Evolutionary conservation across 106 monocot species (phyloP).

Genomic region (Narthecium ossifragum): DNA sequence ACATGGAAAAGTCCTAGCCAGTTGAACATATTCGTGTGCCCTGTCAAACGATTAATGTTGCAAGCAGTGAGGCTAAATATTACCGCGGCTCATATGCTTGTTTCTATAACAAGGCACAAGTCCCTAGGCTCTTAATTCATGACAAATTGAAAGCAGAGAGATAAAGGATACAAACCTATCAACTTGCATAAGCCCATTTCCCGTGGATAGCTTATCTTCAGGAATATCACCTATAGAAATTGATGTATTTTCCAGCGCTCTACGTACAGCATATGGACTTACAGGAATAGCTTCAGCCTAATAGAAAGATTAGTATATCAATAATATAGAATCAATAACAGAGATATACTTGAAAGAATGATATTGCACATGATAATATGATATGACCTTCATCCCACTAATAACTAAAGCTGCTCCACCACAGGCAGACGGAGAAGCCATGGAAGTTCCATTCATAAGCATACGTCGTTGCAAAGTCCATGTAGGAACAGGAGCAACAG

Average conservation of each 20-base stretch:
- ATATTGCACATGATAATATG: too few species aligned
- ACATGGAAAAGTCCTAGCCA: conserved; percentile 45
- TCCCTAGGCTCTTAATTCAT: too few species aligned
- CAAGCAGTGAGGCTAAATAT: background rate
- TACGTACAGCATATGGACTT: conserved; percentile 79
- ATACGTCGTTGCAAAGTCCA: conserved; percentile 93
- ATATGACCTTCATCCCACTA: conserved; percentile 91
- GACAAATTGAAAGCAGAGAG: background rate
- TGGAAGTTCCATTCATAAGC: conserved; percentile 99
- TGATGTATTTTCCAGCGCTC: conserved; percentile 85
- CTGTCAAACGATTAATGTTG: conserved; percentile 30
- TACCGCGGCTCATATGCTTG: too few species aligned
- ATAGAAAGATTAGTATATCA: background rate
- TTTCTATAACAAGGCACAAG: too few species aligned
- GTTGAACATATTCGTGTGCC: conserved; percentile 67
- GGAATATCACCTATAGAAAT: conserved; percentile 41
- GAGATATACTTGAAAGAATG: background rate
- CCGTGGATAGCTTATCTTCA: conserved; percentile 78
- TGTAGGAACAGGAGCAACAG: conserved; percentile 95
- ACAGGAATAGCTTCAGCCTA: conserved; percentile 75
- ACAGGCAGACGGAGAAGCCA: conserved; percentile 97
- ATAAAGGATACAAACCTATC: conserved; percentile 50
- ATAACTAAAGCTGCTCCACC: conserved; percentile 89
- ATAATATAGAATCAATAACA: background rate
- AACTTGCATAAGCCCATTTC: conserved; percentile 89